Base-by-base conservation (phyloP, 2,329 filamentous ascomycete genomes). In the Pseudogymnoascus sp. region DNA sequence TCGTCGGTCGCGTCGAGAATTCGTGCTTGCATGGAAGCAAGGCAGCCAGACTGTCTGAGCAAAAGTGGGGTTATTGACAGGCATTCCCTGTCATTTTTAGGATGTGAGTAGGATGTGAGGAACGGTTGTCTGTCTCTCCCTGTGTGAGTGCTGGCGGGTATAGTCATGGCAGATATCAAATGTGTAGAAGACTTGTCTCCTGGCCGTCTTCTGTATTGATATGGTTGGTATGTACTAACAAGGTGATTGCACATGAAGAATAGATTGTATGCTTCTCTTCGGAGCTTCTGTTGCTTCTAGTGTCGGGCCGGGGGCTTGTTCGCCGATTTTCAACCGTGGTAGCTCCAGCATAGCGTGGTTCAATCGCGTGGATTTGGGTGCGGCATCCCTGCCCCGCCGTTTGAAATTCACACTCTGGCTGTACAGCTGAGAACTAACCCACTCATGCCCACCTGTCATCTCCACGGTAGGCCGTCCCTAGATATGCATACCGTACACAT, bases 401-500 rank as follows among this genome's bases (percentile, higher is more conserved):
- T 56, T 56, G 49, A 56, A 56, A 56, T 56, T 56, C 49, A 56
- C 49, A 56, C 28, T 34, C 49, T 56, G 46, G 46, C 46, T 56
- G 49, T 56, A 12, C 18, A 56, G 49, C 28, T 56, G 49, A 56
- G 46, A 31, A 56, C 49, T 56, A 56, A 18, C 49, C 49, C 49
- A 34, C 49, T 34, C 34, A 34, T 56, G 49, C 9, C 28, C 49
- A 56, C 49, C 49, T 56, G 49, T 56, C 49, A 56, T 56, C 49
- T 56, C 25, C 49, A 34, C 28, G 16, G 49, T 34, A 34, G 49
- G 16, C 21, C 5, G 49, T 14, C 49, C 49, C 21, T 12, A 34
- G 49, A 56, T 56, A 34, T 56, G 49, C 49, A 56, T 56, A 56
- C 28, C 28, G 28, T 56, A 56, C 28, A 21, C 49, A n/a, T 31